Percentiles rank a stretch among this genome's conserved stretches.
These are phyloP conservation scores for Leucocoprinus leucothites DNA, from an alignment of 768 basidiomycete genomes.

Conservation along the genomic window DNA sequence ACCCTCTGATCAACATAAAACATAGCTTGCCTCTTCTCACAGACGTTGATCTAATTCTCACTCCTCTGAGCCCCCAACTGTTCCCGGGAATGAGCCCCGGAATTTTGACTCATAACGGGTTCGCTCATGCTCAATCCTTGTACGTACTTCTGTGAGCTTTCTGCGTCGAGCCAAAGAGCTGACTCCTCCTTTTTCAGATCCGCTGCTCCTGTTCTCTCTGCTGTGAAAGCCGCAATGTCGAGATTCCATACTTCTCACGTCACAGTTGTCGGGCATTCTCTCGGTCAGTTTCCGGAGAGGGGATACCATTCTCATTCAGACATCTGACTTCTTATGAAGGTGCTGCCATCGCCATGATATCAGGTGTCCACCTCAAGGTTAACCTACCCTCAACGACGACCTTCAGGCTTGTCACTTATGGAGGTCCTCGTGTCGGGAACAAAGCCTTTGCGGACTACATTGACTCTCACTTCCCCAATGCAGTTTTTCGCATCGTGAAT, in stretches of 20 bases:
- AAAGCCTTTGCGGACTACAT: constrained; percentile 23
- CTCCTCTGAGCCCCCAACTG: constrained; percentile 28
- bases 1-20: background rate
- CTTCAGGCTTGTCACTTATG: constrained; percentile 36
- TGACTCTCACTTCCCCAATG: constrained; percentile 17
- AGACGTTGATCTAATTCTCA: constrained; percentile 33
- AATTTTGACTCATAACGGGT: constrained; percentile 42
- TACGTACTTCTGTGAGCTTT: background rate
- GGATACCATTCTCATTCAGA: background rate
- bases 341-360: constrained; percentile 40
- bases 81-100: constrained; percentile 40
- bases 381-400: constrained; percentile 36
- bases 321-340: constrained; percentile 26
- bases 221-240: constrained; percentile 34
- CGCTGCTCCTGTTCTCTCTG: constrained; percentile 36
- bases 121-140: constrained; percentile 30
- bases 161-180: background rate
- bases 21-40: constrained; percentile 34
- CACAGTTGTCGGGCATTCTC: constrained; percentile 40
- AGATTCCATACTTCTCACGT: constrained; percentile 29
- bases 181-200: constrained; percentile 25
- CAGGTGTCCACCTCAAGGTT: constrained; percentile 50
- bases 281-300: constrained; percentile 24
- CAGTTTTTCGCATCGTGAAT: constrained; percentile 20
- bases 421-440: constrained; percentile 41